Conservation (phyloP, 495 filamentous ascomycete species). For the Podospora comata region DNA sequence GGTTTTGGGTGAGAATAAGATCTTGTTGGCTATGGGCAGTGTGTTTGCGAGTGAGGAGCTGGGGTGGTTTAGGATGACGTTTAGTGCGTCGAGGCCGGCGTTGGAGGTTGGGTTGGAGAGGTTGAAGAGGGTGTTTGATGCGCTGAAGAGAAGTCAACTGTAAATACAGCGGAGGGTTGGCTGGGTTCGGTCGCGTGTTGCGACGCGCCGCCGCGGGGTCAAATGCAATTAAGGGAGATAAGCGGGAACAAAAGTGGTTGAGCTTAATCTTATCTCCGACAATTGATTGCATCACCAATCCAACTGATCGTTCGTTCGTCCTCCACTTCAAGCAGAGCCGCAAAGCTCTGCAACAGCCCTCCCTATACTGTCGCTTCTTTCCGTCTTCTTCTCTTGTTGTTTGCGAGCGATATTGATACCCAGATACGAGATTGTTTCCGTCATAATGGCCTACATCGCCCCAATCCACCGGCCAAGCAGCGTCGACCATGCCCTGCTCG, state of each 20-base stretch:
- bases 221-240: constrained; percentile 10
- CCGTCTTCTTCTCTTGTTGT: constrained; percentile 12
- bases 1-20: constrained; percentile 39
- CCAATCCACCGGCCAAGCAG: constrained; percentile 91
- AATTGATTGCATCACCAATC: constrained; percentile 7
- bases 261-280: constrained; percentile 23
- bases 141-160: not conserved
- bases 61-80: constrained; percentile 55
- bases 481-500: constrained; percentile 79
- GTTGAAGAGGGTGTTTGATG: constrained; percentile 10
- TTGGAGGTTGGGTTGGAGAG: constrained; percentile 38
- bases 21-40: constrained; percentile 43
- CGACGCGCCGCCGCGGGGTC: constrained; percentile 25
- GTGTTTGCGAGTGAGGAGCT: constrained; percentile 45
- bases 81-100: constrained; percentile 35
- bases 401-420: not conserved
- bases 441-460: constrained; percentile 84
- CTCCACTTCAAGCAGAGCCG: not conserved
- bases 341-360: constrained; percentile 12
- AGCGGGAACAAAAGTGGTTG: constrained; percentile 7
- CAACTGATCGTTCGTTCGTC: not conserved
- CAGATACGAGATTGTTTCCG: not conserved
- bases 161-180: constrained; percentile 2
- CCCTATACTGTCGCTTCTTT: not conserved
- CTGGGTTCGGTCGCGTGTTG: not conserved